These are phyloP conservation scores for Coemansia sp. DNA, from an alignment of 371 early-diverging fungal species.

Conservation along the genomic window DNA sequence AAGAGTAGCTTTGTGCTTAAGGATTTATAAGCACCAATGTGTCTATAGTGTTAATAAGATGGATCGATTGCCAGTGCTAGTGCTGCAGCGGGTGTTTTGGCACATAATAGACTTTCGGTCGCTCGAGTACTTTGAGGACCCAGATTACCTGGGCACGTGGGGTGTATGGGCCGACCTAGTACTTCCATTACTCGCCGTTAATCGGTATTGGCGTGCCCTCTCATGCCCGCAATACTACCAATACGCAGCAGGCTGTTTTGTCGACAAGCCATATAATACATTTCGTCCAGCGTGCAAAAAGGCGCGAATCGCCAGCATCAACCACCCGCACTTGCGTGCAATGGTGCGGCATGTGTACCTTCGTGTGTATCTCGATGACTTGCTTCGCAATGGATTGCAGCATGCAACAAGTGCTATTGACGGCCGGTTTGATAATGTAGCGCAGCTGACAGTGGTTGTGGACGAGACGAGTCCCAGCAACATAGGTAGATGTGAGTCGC, in stretches of 20 bases:
- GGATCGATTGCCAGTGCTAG: background rate
- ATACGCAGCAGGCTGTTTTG: slow-evolving; percentile 3
- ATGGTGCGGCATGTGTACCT: slow-evolving; percentile 4
- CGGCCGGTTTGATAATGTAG: background rate
- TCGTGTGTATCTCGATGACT: background rate
- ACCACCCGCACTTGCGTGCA: background rate
- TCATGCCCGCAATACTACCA: slow-evolving; percentile 4
- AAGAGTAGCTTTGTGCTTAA: too few relatives aligned
- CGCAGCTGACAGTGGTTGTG: background rate
- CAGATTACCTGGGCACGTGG: slow-evolving; percentile 1
- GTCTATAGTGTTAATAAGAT: background rate
- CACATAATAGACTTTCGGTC: background rate
- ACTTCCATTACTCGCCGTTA: background rate
- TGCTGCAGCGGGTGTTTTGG: background rate
- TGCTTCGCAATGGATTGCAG: background rate
- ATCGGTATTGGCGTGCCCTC: background rate
- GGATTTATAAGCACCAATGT: too few relatives aligned
- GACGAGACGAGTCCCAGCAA: background rate
- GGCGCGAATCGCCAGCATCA: background rate
- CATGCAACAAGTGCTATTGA: background rate
- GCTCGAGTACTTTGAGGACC: slow-evolving; percentile 8
- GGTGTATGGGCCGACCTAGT: background rate
- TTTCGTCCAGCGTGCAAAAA: background rate
- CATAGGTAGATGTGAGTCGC: too few relatives aligned
- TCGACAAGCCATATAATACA: background rate